A percentile compares a stretch with the other conserved stretches of the same genome.
These are phyloP conservation scores for Globisporangium canariense DNA, from an alignment of 352 stramenopile genomes.

Conservation along the genomic window DNA sequence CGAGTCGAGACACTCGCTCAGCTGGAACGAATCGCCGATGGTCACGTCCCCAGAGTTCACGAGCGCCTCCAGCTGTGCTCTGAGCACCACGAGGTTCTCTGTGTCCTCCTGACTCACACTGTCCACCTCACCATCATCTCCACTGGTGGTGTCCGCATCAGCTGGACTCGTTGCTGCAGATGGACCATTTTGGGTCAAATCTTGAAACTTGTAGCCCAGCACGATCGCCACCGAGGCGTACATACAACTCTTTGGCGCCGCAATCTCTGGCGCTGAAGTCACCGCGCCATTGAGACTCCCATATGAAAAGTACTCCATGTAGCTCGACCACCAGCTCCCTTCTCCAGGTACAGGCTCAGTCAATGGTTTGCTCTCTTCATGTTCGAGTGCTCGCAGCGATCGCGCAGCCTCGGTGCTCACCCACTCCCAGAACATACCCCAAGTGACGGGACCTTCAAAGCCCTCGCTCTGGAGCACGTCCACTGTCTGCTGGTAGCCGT, in stretches of 20 bases:
- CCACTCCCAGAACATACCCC: constrained; percentile 86
- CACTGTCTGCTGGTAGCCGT: constrained; percentile 56
- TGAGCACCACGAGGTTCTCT: constrained; percentile 42
- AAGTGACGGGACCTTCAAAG: constrained; percentile 71
- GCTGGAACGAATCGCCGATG: constrained; percentile 63
- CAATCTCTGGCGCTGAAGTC: constrained; percentile 13
- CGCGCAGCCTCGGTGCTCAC: constrained; percentile 75
- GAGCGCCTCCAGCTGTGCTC: constrained; percentile 75
- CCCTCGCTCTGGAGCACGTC: constrained; percentile 51
- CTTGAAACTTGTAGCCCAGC: constrained; percentile 19
- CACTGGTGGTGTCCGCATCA: neutral
- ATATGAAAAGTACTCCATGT: constrained; percentile 45
- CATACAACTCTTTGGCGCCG: constrained; percentile 20
- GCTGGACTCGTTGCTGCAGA: neutral
- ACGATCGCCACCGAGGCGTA: constrained; percentile 33
- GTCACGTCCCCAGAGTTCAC: constrained; percentile 64
- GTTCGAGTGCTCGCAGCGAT: constrained; percentile 62
- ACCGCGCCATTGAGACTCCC: constrained; percentile 14
- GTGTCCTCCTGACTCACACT: constrained; percentile 1
- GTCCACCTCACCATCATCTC: neutral
- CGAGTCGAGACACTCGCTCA: constrained; percentile 59
- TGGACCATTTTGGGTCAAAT: neutral
- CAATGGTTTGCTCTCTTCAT: constrained; percentile 45
- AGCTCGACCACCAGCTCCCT: constrained; percentile 69
- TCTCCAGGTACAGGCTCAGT: constrained; percentile 29